Conservation (phyloP, 345 rosid species). For the Bretschneidera sinensis region DNA sequence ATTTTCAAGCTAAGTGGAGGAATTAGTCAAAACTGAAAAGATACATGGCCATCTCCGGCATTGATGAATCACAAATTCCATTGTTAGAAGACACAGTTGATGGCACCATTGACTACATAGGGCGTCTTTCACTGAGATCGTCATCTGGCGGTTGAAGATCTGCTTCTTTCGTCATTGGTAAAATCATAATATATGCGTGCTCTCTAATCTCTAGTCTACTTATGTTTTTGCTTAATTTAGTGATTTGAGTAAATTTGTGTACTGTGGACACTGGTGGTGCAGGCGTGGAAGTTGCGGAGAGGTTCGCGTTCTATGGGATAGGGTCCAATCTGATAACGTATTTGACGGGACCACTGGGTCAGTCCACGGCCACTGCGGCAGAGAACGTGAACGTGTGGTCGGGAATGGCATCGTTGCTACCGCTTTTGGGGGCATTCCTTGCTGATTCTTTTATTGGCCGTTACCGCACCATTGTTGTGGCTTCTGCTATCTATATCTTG, state of each 20-base stretch:
- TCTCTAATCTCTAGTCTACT: no score
- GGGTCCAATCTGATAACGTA: slow-evolving; percentile 41
- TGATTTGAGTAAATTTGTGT: background rate
- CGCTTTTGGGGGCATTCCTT: slow-evolving; percentile 44
- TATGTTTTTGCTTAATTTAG: background rate
- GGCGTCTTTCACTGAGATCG: slow-evolving; percentile 26
- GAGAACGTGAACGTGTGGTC: slow-evolving; percentile 49
- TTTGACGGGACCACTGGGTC: slow-evolving; percentile 42
- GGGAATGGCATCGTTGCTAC: slow-evolving; percentile 40
- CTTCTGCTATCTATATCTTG: slow-evolving; percentile 39
- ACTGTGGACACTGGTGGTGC: background rate
- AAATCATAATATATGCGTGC: no score
- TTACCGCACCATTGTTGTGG: slow-evolving; percentile 40
- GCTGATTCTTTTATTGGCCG: slow-evolving; percentile 53
- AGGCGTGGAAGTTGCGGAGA: slow-evolving; percentile 52
- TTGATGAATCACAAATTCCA: no score
- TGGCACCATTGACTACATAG: slow-evolving; percentile 28
- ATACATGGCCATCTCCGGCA: no score
- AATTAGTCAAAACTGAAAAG: no score
- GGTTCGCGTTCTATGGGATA: slow-evolving; percentile 44
- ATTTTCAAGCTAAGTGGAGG: no score
- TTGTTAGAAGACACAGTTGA: slow-evolving; percentile 26
- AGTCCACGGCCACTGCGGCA: slow-evolving; percentile 46
- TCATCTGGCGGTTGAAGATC: no score
- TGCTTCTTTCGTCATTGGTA: no score